Conservation (phyloP, 2,329 filamentous ascomycete species). For the Fusarium nematophilum region DNA sequence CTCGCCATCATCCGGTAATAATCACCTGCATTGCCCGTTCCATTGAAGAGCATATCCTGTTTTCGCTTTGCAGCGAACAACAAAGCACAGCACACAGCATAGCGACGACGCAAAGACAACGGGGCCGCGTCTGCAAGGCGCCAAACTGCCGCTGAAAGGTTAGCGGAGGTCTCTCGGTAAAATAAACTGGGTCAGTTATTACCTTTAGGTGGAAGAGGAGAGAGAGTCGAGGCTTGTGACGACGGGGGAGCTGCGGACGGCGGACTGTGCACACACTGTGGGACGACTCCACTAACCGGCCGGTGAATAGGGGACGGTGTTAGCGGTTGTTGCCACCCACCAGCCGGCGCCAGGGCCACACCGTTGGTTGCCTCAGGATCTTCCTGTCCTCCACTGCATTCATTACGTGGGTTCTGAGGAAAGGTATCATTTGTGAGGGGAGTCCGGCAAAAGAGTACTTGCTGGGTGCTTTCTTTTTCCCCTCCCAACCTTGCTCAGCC, state of each 20-base stretch:
- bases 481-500: conserved; percentile 7
- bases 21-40: conserved; percentile 22
- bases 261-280: conserved; percentile 31
- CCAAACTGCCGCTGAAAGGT: conserved; percentile 36
- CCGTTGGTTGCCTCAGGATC: conserved; percentile 45
- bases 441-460: conserved; percentile 36
- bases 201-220: conserved; percentile 29
- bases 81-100: conserved; percentile 18
- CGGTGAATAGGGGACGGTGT: conserved; percentile 39
- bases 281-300: conserved; percentile 33
- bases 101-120: too few relatives aligned
- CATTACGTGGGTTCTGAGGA: conserved; percentile 1
- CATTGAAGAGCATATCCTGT: conserved; percentile 7
- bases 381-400: conserved; percentile 22
- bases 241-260: background rate
- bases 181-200: conserved; percentile 40
- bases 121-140: conserved; percentile 26
- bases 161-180: conserved; percentile 42
- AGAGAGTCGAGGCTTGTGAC: conserved; percentile 30
- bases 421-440: conserved; percentile 29
- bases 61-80: conserved; percentile 16
- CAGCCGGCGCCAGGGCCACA: conserved; percentile 30
- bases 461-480: conserved; percentile 14
- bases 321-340: conserved; percentile 42
- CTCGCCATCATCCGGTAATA: conserved; percentile 38